A percentile compares a stretch with the other conserved stretches of the same genome.
These are phyloP conservation scores for Lenzites betulinus DNA, from an alignment of 768 basidiomycete species.

Conservation along the genomic window DNA sequence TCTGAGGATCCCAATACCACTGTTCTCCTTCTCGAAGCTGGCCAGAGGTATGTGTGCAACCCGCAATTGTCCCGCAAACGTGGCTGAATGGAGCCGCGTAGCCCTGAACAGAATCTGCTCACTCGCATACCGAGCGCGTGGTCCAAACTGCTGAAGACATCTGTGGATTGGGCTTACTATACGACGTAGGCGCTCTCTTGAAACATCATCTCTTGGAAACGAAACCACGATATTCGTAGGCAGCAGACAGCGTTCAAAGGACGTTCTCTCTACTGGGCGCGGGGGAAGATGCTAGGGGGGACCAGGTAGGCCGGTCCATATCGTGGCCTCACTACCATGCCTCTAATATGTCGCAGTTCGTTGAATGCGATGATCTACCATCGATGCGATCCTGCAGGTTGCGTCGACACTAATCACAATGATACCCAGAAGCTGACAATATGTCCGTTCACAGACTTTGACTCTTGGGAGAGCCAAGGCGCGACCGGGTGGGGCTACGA, in stretches of 20 bases:
- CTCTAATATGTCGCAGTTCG: conserved; percentile 7
- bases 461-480: conserved; percentile 25
- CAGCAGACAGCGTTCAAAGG: conserved; percentile 20
- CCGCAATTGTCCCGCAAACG: not conserved
- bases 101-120: conserved; percentile 18
- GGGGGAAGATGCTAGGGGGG: conserved; percentile 32
- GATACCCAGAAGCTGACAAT: too few species aligned
- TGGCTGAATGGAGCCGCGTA: not conserved
- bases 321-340: too few species aligned
- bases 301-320: conserved; percentile 19
- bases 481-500: conserved; percentile 29
- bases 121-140: conserved; percentile 25
- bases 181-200: conserved; percentile 10
- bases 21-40: conserved; percentile 59
- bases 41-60: conserved; percentile 47
- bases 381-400: conserved; percentile 28
- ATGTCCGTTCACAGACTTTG: conserved; percentile 21
- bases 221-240: conserved; percentile 6
- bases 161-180: conserved; percentile 43
- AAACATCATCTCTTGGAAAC: not conserved
- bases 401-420: not conserved
- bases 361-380: conserved; percentile 32
- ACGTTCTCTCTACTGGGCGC: conserved; percentile 25
- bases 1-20: conserved; percentile 51
- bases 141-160: conserved; percentile 42